phyloP scores from a whole-genome alignment of 2,329 filamentous ascomycete genomes.

The Amesomyces nigricolor region DNA sequence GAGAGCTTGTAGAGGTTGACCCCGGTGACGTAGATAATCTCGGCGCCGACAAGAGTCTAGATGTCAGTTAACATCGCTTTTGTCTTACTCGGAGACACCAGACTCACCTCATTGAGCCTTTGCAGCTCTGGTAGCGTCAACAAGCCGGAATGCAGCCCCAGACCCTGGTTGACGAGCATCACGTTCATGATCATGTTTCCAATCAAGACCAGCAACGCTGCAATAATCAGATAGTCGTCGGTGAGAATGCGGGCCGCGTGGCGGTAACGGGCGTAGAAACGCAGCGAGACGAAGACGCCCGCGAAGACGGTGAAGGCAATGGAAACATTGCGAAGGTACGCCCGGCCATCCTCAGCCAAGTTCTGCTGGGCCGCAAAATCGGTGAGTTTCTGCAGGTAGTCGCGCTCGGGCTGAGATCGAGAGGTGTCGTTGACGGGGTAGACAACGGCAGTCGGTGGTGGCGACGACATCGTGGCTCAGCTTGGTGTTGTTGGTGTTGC shows the following conservation, averaged over 20 bases:
- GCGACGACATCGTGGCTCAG: background rate
- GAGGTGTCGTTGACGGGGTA: conserved; percentile 11
- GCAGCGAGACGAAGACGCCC: conserved; percentile 3
- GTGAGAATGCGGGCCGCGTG: background rate
- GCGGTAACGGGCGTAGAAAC: conserved; percentile 6
- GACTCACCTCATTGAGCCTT: conserved; percentile 5
- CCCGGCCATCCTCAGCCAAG: conserved; percentile 1
- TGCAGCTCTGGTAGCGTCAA: conserved; percentile 2
- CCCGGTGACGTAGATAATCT: conserved; percentile 10
- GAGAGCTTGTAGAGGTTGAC: conserved; percentile 11
- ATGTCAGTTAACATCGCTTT: background rate
- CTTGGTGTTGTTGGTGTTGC: background rate
- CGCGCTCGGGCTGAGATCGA: conserved; percentile 3
- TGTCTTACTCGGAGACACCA: too few relatives aligned
- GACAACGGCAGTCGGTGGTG: conserved; percentile 1
- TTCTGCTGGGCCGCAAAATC: conserved; percentile 5
- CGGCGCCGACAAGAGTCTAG: conserved; percentile 10
- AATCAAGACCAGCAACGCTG: background rate
- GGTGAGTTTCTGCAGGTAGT: conserved; percentile 1
- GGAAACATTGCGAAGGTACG: conserved; percentile 1
- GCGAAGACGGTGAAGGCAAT: conserved; percentile 11
- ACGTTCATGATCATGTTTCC: conserved; percentile 11
- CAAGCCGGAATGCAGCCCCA: conserved; percentile 6
- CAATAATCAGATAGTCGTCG: conserved; percentile 9
- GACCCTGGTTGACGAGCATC: background rate